Percentiles rank a stretch among this genome's conserved stretches.
Conservation (phyloP, 2,329 filamentous ascomycete genomes). For the Paraconiothyrium brasiliense region DNA sequence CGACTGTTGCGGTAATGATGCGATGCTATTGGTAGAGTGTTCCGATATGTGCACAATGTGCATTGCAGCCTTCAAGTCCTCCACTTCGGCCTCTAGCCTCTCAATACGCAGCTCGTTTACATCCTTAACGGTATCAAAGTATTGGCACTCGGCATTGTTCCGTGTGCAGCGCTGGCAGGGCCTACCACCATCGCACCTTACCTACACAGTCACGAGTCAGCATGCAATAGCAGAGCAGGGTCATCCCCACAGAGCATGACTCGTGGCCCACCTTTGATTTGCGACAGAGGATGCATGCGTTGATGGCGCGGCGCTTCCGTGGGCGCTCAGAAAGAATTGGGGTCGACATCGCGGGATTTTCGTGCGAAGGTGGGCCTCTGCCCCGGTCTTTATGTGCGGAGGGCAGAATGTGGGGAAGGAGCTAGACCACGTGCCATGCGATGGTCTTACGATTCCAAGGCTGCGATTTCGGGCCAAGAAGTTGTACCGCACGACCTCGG, state of each 20-base stretch:
- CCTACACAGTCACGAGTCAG: slow-evolving; percentile 23
- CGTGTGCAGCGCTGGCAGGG: slow-evolving; percentile 43
- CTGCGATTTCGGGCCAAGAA: neutral
- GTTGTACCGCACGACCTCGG: neutral
- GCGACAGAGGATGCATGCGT: slow-evolving; percentile 42
- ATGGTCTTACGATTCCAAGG: slow-evolving; percentile 1
- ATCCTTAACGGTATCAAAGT: slow-evolving; percentile 38
- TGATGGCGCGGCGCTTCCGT: slow-evolving; percentile 46
- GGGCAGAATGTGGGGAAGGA: slow-evolving; percentile 11
- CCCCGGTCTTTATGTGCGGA: slow-evolving; percentile 12
- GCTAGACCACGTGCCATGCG: slow-evolving; percentile 2
- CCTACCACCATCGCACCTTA: slow-evolving; percentile 42
- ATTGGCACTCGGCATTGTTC: slow-evolving; percentile 37
- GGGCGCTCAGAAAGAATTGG: slow-evolving; percentile 23
- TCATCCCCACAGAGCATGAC: neutral
- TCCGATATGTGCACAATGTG: slow-evolving; percentile 12
- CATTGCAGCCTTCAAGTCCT: slow-evolving; percentile 25
- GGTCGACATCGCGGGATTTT: slow-evolving; percentile 26
- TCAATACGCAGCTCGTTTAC: slow-evolving; percentile 35
- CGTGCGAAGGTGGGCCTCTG: slow-evolving; percentile 20
- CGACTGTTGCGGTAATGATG: slow-evolving; percentile 10
- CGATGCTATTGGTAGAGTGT: neutral
- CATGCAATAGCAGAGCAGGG: neutral
- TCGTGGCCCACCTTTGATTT: slow-evolving; percentile 28
- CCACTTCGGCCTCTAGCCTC: slow-evolving; percentile 38